These are phyloP conservation scores for Vitis hybrid DNA, from an alignment of 177 flowering plant species.

Conservation along the genomic window DNA sequence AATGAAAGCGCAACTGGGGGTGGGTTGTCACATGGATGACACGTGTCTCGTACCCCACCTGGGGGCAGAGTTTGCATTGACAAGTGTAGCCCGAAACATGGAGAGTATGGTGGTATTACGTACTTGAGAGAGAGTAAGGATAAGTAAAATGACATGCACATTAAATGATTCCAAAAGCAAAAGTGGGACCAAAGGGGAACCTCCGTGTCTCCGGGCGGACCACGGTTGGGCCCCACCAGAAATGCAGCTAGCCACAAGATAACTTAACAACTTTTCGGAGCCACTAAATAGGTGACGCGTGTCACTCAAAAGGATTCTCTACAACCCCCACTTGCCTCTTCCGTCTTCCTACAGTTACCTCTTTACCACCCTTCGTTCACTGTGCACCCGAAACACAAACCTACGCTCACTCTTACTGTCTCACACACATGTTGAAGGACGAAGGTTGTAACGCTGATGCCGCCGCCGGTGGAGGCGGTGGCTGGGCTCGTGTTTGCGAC, in stretches of 20 bases:
- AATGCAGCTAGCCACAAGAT: constrained; percentile 50
- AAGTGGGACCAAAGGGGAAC: constrained; percentile 10
- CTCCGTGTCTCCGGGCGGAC: constrained; percentile 5
- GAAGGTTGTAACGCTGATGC: constrained; percentile 8
- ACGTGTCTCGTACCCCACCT: too few species aligned
- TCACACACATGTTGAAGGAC: constrained; percentile 27
- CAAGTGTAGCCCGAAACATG: too few species aligned
- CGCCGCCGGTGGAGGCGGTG: constrained; percentile 17
- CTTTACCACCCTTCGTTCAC: constrained; percentile 8
- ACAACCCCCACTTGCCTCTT: constrained; percentile 10
- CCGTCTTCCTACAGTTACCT: neutral
- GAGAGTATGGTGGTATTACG: too few species aligned
- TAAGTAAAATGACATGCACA: too few species aligned
- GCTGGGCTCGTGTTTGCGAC: constrained; percentile 57
- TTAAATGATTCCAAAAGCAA: constrained; percentile 13
- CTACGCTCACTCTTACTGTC: neutral
- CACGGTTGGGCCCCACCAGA: constrained; percentile 16
- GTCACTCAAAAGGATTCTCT: constrained; percentile 38
- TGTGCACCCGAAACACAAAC: neutral
- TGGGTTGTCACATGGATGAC: too few species aligned
- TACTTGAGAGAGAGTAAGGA: too few species aligned
- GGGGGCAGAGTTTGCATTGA: too few species aligned
- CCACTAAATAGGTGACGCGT: constrained; percentile 40
- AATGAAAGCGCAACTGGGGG: too few species aligned
- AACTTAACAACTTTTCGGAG: constrained; percentile 18